Percentiles rank a stretch among this genome's conserved stretches.
Evolutionary conservation across 371 early-diverging fungal species (phyloP).

Genomic region (Lichtheimia ramosa): DNA sequence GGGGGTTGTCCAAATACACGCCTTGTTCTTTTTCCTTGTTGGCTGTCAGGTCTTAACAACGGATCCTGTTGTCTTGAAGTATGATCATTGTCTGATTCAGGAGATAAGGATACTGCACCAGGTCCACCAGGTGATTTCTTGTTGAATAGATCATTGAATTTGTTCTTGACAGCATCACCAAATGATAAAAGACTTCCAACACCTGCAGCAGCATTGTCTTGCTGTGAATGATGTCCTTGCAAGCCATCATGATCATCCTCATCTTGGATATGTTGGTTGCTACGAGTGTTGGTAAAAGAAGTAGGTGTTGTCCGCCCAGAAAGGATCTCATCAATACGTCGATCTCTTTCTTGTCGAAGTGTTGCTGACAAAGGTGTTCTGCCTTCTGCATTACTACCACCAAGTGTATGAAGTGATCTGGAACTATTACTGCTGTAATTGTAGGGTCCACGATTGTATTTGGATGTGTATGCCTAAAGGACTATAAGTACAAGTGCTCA

Average conservation of each 20-base stretch:
- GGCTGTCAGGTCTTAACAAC: conserved; percentile 7
- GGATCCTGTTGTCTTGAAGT: background rate
- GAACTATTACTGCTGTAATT: conserved; percentile 8
- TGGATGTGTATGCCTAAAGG: conserved; percentile 27
- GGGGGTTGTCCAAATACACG: conserved; percentile 32
- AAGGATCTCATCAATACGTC: conserved; percentile 39
- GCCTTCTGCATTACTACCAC: no score
- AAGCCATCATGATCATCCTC: background rate
- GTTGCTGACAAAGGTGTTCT: background rate
- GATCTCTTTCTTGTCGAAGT: conserved; percentile 27
- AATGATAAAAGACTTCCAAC: conserved; percentile 19
- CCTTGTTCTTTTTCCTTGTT: conserved; percentile 10
- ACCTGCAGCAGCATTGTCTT: background rate
- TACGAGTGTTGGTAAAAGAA: conserved; percentile 1
- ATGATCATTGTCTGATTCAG: background rate
- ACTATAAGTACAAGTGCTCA: background rate
- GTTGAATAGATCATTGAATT: conserved; percentile 26
- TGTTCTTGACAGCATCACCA: conserved; percentile 32
- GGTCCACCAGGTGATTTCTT: conserved; percentile 7
- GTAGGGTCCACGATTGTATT: conserved; percentile 26
- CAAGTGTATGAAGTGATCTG: background rate
- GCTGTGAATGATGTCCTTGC: no score
- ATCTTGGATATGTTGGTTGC: conserved; percentile 2
- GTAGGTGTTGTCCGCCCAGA: conserved; percentile 22
- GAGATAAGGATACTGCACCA: background rate